These are phyloP conservation scores for Ilex asprella DNA, from an alignment of 257 asterid species.

Conservation along the genomic window DNA sequence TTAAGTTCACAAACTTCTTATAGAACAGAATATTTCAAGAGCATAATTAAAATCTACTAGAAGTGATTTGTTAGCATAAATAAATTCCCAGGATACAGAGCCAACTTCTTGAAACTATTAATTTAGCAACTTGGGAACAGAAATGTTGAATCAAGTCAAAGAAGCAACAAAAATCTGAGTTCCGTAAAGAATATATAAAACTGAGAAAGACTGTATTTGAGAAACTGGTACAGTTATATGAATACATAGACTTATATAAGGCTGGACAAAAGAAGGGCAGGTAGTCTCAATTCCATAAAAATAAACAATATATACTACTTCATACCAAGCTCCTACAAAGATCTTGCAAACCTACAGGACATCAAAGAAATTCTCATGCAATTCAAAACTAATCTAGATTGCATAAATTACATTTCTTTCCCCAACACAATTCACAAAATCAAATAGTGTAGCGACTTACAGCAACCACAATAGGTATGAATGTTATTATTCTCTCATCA, in stretches of 20 bases:
- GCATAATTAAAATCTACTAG: not conserved
- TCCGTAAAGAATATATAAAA: no score
- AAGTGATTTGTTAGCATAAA: no score
- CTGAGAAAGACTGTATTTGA: not conserved
- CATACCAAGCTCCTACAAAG: no score
- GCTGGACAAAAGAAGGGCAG: not conserved
- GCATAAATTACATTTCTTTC: not conserved
- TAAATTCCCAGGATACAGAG: not conserved
- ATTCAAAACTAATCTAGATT: not conserved
- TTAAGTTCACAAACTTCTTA: no score
- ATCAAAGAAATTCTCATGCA: not conserved
- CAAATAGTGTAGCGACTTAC: constrained; percentile 36
- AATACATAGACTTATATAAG: not conserved
- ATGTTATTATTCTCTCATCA: constrained; percentile 47
- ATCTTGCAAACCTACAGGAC: not conserved
- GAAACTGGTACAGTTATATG: not conserved
- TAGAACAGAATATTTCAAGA: not conserved
- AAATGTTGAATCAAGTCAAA: no score
- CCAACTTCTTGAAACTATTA: not conserved
- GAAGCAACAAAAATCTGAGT: not conserved
- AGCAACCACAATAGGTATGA: constrained; percentile 73
- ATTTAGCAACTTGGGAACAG: not conserved
- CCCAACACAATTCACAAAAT: not conserved
- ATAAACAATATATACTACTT: not conserved
- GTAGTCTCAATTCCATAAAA: not conserved